Base-by-base conservation (phyloP, 1,139 yeast genomes). In the Sugiyamaella neomexicana region DNA sequence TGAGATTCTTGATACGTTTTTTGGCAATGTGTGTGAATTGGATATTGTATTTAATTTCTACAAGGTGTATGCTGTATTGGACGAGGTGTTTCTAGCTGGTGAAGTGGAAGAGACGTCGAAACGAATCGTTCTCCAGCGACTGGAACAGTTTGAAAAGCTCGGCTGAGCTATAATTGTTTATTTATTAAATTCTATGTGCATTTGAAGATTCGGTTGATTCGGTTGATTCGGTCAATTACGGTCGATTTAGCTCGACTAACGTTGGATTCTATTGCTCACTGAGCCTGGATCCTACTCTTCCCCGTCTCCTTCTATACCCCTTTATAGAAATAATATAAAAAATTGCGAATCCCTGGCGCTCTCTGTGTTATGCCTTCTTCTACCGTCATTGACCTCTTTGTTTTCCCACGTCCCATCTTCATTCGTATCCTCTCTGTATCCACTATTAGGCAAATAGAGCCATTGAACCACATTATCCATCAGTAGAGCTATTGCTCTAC, bases 31-130 rank as follows among this genome's bases (percentile, higher is more conserved):
- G n/a, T 91, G 98, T 72, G 99, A 93, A 72, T 77, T 93, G 63
- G 99, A 93, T 68, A 78, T 93, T 55, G 95, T 93, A 42, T 93
- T 93, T 77, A 95, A 95, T 61, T 93, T 93, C 72, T 86, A 85
- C 67, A 86, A 88, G 67, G 98, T 97, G 0, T 95, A 93, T 68
- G 86, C 88, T 63, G 85, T 93, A 2, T 73, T 95, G 62, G 97
- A 95, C 69, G 99, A 93, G 69, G 77, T 93, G 63, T 75, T 93
- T 42, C 72, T 85, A 67, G 83, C 83, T 45, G 99, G 99, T 0
- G 85, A 86, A 53, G 72, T 93, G 16, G 89, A 88, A 62, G 99
- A 93, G 67, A 82, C 93, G 43, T 85, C 95, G 10, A 86, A 86
- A 65, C 80, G 81, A 58, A 96, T 86, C 60, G 89, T 91, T 0